Evolutionary conservation across 2,329 filamentous ascomycete species (phyloP).

Genomic region (Herpomyces periplanetae): DNA sequence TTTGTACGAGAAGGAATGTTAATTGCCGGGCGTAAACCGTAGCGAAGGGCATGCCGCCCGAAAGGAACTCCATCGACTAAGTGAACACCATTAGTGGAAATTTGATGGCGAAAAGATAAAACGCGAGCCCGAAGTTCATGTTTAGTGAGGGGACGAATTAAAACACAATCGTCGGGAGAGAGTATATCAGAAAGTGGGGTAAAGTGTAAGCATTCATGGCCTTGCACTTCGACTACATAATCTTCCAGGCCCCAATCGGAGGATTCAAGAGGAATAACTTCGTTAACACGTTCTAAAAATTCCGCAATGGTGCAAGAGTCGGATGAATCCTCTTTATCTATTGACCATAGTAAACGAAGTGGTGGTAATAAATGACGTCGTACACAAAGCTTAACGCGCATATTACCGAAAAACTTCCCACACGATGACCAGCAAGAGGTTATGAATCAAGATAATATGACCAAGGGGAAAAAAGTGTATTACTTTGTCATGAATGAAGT

Average conservation of each 20-base stretch:
- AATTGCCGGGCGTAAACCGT: constrained; percentile 19
- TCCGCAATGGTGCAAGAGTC: constrained; percentile 21
- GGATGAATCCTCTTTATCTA: constrained; percentile 9
- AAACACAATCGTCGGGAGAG: constrained; percentile 44
- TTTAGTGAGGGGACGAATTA: constrained; percentile 39
- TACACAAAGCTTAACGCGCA: constrained; percentile 34
- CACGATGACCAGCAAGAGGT: too few relatives aligned
- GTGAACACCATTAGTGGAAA: constrained; percentile 33
- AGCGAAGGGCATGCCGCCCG: constrained; percentile 25
- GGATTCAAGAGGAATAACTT: constrained; percentile 40
- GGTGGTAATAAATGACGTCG: constrained; percentile 32
- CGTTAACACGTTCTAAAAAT: constrained; percentile 37
- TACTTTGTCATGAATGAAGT: too few relatives aligned
- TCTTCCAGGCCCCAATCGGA: constrained; percentile 55
- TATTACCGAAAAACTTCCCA: too few relatives aligned
- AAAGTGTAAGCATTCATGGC: constrained; percentile 63
- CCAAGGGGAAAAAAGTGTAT: too few relatives aligned
- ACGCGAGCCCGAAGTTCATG: constrained; percentile 31
- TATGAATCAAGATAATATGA: too few relatives aligned
- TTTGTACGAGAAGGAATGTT: constrained; percentile 33
- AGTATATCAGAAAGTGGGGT: constrained; percentile 26
- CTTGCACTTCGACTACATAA: constrained; percentile 38
- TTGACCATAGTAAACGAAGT: constrained; percentile 27
- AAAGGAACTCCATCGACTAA: constrained; percentile 56
- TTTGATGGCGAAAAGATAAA: constrained; percentile 40